phyloP scores from a whole-genome alignment of 1,284 basidiomycete species.

The Psilocybe mexicana region DNA sequence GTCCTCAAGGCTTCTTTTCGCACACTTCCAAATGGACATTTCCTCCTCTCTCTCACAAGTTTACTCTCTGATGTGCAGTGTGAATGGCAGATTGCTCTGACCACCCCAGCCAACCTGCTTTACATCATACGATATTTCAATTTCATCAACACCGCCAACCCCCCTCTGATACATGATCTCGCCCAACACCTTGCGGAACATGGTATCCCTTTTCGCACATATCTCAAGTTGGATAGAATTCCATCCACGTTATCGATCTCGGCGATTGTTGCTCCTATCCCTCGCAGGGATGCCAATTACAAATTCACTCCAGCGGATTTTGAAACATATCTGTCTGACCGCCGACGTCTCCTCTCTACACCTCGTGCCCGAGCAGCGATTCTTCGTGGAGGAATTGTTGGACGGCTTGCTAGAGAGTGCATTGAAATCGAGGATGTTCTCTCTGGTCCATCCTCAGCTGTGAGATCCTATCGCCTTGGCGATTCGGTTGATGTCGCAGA shows the following conservation, averaged over 20 bases:
- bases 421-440: neutral
- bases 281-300: neutral
- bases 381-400: neutral
- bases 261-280: neutral
- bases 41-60: neutral
- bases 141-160: neutral
- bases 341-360: neutral
- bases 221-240: neutral
- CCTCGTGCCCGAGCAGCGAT: constrained; percentile 1
- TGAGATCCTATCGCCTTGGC: no score
- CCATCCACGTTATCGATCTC: neutral
- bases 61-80: neutral
- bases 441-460: neutral
- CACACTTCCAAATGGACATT: neutral
- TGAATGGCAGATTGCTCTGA: neutral
- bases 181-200: constrained; percentile 1
- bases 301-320: neutral
- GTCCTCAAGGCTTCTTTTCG: neutral
- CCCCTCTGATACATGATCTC: neutral
- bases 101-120: neutral
- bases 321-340: neutral
- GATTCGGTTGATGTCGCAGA: neutral
- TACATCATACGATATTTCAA: neutral
- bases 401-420: neutral
- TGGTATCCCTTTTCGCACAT: constrained; percentile 1